Base-by-base conservation (phyloP, 495 filamentous ascomycete species). In the Staphylotrichum longicolle region DNA sequence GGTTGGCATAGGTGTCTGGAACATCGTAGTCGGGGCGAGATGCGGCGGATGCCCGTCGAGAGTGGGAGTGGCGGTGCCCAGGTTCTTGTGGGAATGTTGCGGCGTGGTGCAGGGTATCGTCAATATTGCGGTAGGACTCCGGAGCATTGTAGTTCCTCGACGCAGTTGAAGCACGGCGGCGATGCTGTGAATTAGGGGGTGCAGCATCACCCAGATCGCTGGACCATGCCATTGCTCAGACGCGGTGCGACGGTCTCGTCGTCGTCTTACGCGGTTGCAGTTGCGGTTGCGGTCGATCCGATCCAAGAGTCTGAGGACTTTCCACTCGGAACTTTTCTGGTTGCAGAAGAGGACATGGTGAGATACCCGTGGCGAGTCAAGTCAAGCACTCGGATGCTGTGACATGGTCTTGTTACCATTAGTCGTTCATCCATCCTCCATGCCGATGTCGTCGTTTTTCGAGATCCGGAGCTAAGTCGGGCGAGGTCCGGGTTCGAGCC, bases 1-100 rank as follows among this genome's bases (percentile, higher is more conserved):
- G 68, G 62, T 81, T 78, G 15, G 62, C 71, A 64, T 83, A 83
- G 7, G 68, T 69, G 56, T 78, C 75, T 7, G 80, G 81, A n/a
- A 75, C 66, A 61, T 80, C 65, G 54, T 82, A 81, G 32, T 68
- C 65, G 5, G 46, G 44, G 5, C 54, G 65, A 48, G 62, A 68
- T 27, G 39, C 54, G 53, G 47, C 59, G 27, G 54, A 67, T 40
- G 42, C 2, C 30, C 64, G 57, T 33, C 53, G 42, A 40, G 54
- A 7, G n/a, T 27, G 54, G 5, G 62, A 52, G 30, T 1, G 54
- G 14, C 37, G 34, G 5, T 30, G 48, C 12, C 11, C 50, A n/a
- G 35, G 41, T 12, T 40, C 9, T 33, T 40, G 57, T 14, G 40
- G 57, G 44, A 20, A 20, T 39, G 45, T 60, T 11, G 46, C n/a